These are phyloP conservation scores for Leptographium wingfieldii DNA, from an alignment of 2,329 filamentous ascomycete species.

Conservation along the genomic window DNA sequence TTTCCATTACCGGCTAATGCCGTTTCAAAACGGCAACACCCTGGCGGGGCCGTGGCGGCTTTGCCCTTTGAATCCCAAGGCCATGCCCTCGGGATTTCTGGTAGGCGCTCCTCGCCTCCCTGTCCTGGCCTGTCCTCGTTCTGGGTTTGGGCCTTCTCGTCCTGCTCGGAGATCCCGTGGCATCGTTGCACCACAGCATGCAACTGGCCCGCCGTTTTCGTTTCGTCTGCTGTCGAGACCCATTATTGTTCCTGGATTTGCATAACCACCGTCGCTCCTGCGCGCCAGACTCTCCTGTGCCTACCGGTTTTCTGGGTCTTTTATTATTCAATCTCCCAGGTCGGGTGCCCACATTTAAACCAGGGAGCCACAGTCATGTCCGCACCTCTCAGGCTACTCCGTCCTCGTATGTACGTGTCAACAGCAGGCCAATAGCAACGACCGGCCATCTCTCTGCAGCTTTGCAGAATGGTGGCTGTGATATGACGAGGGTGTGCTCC, in stretches of 20 bases:
- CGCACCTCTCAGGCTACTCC: not conserved
- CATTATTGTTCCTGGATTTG: not conserved
- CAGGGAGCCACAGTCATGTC: not conserved
- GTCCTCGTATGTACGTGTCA: not conserved
- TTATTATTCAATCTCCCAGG: not conserved
- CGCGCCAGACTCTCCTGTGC: not conserved
- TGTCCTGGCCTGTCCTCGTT: not conserved
- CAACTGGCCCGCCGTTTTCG: no score
- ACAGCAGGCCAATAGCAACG: not conserved
- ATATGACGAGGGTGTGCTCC: no score
- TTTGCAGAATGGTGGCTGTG: no score
- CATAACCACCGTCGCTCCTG: not conserved
- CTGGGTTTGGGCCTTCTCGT: not conserved
- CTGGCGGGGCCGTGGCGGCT: constrained; percentile 11
- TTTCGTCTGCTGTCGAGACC: not conserved
- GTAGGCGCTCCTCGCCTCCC: not conserved
- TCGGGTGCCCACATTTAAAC: not conserved
- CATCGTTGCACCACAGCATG: no score
- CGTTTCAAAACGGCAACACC: constrained; percentile 10
- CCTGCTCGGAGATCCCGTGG: not conserved
- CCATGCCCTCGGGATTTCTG: constrained; percentile 20
- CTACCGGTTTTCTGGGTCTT: not conserved
- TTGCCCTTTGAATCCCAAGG: constrained; percentile 17
- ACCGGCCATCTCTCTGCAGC: no score
- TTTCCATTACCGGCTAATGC: constrained; percentile 8